phyloP scores from a whole-genome alignment of 345 rosid species.

The Camelina neglecta region DNA sequence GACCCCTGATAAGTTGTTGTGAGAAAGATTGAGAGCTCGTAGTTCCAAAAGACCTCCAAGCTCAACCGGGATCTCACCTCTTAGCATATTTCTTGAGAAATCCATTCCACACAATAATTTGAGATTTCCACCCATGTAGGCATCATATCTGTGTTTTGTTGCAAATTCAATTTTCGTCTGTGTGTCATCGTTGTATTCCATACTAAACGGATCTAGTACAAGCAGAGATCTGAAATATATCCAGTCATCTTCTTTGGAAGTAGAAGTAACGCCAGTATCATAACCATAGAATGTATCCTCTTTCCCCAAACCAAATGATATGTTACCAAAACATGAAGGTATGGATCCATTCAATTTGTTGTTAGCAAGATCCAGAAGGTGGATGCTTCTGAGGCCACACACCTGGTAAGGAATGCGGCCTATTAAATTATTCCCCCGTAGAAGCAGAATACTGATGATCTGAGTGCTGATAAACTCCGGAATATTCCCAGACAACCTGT shows the following conservation, averaged over 20 bases:
- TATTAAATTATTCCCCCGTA: conserved; percentile 2
- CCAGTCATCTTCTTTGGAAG: too few relatives aligned
- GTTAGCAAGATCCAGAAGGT: conserved; percentile 6
- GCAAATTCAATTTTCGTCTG: conserved; percentile 1
- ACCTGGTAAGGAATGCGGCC: neutral
- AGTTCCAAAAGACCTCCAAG: conserved; percentile 34
- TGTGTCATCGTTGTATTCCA: too few relatives aligned
- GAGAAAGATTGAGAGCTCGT: conserved; percentile 41
- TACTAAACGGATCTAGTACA: neutral
- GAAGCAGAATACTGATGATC: neutral
- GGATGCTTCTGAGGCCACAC: conserved; percentile 1
- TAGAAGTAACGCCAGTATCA: too few relatives aligned
- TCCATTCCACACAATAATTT: conserved; percentile 41
- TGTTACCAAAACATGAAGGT: conserved; percentile 19
- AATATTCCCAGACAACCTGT: conserved; percentile 2
- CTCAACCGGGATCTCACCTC: conserved; percentile 43
- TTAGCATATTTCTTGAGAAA: conserved; percentile 44
- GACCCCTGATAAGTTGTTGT: conserved; percentile 36
- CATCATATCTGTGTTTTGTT: conserved; percentile 15
- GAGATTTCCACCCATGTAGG: conserved; percentile 2
- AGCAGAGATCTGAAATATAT: neutral
- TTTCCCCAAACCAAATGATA: neutral
- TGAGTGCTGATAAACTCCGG: neutral
- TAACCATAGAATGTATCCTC: neutral
- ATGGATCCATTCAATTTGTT: conserved; percentile 15